Evolutionary conservation across 2,329 filamentous ascomycete species (phyloP).

Genomic region (Pseudogymnoascus destructans): DNA sequence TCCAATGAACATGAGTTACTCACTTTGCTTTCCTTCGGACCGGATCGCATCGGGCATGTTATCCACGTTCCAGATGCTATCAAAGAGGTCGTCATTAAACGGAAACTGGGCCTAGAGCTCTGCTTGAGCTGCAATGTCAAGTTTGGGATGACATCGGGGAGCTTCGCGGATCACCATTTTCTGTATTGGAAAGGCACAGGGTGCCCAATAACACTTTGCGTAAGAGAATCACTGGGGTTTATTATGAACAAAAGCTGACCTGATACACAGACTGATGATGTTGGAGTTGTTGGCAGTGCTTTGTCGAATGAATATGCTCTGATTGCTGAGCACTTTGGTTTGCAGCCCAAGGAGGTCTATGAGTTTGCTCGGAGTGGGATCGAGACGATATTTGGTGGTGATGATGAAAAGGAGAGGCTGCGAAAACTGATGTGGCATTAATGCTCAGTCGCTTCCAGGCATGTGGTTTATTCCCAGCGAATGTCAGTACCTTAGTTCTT

Average conservation of each 20-base stretch:
- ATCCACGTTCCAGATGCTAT: slow-evolving; percentile 55
- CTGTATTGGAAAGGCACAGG: slow-evolving; percentile 52
- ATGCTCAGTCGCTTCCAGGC: neutral
- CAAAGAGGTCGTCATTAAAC: slow-evolving; percentile 40
- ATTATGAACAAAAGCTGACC: neutral
- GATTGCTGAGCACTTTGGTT: slow-evolving; percentile 54
- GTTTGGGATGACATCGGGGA: slow-evolving; percentile 56
- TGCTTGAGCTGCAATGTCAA: slow-evolving; percentile 74
- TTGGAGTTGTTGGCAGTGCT: slow-evolving; percentile 66
- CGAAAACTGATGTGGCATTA: slow-evolving; percentile 35
- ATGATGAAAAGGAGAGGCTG: slow-evolving; percentile 47
- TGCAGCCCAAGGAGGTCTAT: slow-evolving; percentile 37
- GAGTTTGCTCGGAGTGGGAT: slow-evolving; percentile 47
- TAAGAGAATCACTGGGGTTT: slow-evolving; percentile 33
- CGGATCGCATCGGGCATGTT: slow-evolving; percentile 63
- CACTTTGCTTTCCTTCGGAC: slow-evolving; percentile 50
- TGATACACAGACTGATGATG: slow-evolving; percentile 59
- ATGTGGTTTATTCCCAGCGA: neutral
- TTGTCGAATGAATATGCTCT: slow-evolving; percentile 67
- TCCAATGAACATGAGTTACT: slow-evolving; percentile 46
- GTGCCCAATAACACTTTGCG: slow-evolving; percentile 52
- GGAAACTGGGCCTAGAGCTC: slow-evolving; percentile 54
- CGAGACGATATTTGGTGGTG: slow-evolving; percentile 52
- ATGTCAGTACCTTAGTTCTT: neutral
- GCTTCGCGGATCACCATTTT: slow-evolving; percentile 60